Base-by-base conservation (phyloP, 2,329 filamentous ascomycete species). In the Emergomyces pasteurianus region DNA sequence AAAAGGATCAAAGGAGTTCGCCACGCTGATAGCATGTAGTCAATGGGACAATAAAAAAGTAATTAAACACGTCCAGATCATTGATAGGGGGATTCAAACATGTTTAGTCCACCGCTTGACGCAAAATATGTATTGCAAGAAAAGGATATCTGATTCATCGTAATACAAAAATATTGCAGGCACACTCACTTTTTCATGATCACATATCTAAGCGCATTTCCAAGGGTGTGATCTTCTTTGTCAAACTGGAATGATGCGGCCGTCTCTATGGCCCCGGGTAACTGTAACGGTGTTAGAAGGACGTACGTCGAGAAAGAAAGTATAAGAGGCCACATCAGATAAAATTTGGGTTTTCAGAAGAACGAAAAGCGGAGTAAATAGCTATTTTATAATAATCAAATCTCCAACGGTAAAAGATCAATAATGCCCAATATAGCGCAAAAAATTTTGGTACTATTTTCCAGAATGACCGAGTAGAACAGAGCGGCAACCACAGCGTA, bases 241-340 rank as follows among this genome's bases (percentile, higher is more conserved):
- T 89, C 85, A 69, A 99, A 95, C 73, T 97, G 90, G 72, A 97
- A 99, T 18, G 91, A 96, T 36, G 94, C 94, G 4, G 92, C 92
- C 9, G 88, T 92, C 57, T 92, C 88, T 18, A 76, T 88, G 60
- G 89, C 89, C 55, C 92, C 92, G 42, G 90, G 88, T 34, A 96
- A 80, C 92, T 96, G 63, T 58, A 61, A 31, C 9, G 1, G 16
- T 2, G 40, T 57, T 31, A 57, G 54, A 26, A 31, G 6, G 6
- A 34, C 3, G 6, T 5, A 34, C 3, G 2, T 26, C 10, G 12
- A 47, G 23, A 10, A 47, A 47, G 43, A 28, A 16, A 26, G 9
- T 7, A 54, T 40, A 54, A 38, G 38, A 38, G 10, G 31, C 7
- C 1, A 2, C 49, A n/a, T 34, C 7, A 21, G 49, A 52, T 52